A percentile compares a stretch with the other conserved stretches of the same genome.
These are phyloP conservation scores for Rhododendron vialii DNA, from an alignment of 148 eudicot genomes.

Conservation along the genomic window DNA sequence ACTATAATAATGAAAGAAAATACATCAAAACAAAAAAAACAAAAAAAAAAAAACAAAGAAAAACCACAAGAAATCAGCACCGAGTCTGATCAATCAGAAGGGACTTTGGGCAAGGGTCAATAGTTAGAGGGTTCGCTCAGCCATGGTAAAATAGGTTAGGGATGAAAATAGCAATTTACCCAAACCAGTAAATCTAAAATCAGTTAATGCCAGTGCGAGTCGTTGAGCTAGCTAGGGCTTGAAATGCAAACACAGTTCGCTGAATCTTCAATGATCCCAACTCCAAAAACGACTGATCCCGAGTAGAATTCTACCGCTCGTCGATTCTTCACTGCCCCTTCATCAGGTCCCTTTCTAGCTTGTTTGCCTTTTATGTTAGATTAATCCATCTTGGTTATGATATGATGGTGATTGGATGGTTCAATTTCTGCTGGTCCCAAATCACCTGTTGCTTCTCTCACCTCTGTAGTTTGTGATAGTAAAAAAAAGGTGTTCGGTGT, in stretches of 20 bases:
- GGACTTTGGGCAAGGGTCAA: neutral
- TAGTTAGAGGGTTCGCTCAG: neutral
- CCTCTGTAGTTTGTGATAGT: neutral
- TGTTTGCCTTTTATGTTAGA: neutral
- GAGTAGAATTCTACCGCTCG: neutral
- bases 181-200: neutral
- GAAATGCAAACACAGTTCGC: neutral
- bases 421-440: neutral
- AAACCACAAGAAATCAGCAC: no score
- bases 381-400: neutral
- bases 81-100: no score
- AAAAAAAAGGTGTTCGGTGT: neutral
- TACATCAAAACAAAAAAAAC: no score
- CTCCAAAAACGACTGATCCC: neutral
- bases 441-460: neutral
- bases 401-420: neutral
- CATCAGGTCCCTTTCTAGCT: neutral
- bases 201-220: no score
- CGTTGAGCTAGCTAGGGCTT: slow-evolving; percentile 2
- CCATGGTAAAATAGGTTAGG: neutral
- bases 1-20: no score
- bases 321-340: neutral
- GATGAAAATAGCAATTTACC: neutral
- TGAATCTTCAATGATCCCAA: neutral
- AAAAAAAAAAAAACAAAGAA: no score